These are phyloP conservation scores for Phoma herbarum DNA, from an alignment of 2,329 filamentous ascomycete species.

Conservation along the genomic window DNA sequence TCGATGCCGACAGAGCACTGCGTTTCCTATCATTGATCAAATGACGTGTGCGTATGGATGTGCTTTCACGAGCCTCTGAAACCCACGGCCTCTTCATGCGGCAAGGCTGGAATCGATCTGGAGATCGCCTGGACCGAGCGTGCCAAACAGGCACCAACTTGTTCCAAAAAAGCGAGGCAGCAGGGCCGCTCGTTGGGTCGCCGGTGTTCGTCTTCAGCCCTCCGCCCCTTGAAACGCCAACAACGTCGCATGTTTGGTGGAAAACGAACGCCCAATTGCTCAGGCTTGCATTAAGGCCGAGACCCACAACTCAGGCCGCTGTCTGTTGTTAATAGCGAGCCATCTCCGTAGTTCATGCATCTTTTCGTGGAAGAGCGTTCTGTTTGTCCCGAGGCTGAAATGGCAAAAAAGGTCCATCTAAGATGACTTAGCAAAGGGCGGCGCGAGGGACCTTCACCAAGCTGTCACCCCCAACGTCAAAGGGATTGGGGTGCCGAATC, in stretches of 20 bases:
- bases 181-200: conserved; percentile 36
- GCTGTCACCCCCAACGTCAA: neutral
- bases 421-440: neutral
- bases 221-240: conserved; percentile 40
- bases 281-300: conserved; percentile 15
- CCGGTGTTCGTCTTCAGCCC: conserved; percentile 29
- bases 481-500: neutral
- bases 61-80: conserved; percentile 24
- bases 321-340: conserved; percentile 19
- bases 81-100: conserved; percentile 31
- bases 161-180: conserved; percentile 33
- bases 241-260: conserved; percentile 39
- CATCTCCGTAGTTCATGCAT: conserved; percentile 25
- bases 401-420: neutral
- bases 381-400: neutral
- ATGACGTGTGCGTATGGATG: neutral
- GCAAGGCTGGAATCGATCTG: conserved; percentile 21
- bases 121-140: conserved; percentile 18
- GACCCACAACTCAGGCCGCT: conserved; percentile 9
- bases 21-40: neutral
- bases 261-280: conserved; percentile 10
- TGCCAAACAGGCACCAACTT: conserved; percentile 22
- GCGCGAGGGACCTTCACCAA: neutral
- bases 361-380: neutral
- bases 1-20: neutral